Conservation (phyloP, 805 yeast species). For the Myxozyma sirexii region DNA sequence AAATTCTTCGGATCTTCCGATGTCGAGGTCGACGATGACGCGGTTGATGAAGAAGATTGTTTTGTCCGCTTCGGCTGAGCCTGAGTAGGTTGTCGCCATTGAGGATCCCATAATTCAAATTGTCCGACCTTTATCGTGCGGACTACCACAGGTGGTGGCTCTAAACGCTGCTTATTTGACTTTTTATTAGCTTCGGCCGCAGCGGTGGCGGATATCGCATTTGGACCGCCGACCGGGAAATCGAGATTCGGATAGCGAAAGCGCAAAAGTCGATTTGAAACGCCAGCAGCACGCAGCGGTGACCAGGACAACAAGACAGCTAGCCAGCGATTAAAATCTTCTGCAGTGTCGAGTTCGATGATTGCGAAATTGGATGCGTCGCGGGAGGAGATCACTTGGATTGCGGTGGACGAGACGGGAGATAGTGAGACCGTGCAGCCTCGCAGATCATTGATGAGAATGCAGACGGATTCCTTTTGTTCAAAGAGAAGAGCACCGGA, state of each 20-base stretch:
- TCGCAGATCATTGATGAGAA: constrained; percentile 30
- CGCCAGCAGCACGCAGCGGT: constrained; percentile 31
- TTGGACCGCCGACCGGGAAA: constrained; percentile 4
- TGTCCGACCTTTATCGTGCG: constrained; percentile 31
- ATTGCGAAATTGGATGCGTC: constrained; percentile 23
- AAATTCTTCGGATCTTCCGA: neutral
- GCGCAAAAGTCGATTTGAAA: constrained; percentile 22
- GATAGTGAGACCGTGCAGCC: constrained; percentile 30
- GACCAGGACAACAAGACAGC: constrained; percentile 31
- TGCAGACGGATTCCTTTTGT: constrained; percentile 5
- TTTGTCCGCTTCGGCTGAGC: neutral
- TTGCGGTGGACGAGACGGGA: constrained; percentile 20
- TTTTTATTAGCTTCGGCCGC: neutral
- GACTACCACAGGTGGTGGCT: neutral
- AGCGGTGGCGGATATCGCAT: neutral
- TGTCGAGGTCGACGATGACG: neutral
- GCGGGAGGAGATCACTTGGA: constrained; percentile 19
- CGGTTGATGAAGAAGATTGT: neutral
- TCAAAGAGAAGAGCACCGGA: constrained; percentile 30
- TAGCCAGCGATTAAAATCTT: constrained; percentile 26
- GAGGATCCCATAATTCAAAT: constrained; percentile 31
- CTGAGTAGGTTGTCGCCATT: neutral
- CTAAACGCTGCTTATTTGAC: neutral
- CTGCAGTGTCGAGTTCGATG: constrained; percentile 20
- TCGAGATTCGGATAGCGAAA: constrained; percentile 28